Base-by-base conservation (phyloP, 2,329 filamentous ascomycete species). In the Alternaria gansuensis region DNA sequence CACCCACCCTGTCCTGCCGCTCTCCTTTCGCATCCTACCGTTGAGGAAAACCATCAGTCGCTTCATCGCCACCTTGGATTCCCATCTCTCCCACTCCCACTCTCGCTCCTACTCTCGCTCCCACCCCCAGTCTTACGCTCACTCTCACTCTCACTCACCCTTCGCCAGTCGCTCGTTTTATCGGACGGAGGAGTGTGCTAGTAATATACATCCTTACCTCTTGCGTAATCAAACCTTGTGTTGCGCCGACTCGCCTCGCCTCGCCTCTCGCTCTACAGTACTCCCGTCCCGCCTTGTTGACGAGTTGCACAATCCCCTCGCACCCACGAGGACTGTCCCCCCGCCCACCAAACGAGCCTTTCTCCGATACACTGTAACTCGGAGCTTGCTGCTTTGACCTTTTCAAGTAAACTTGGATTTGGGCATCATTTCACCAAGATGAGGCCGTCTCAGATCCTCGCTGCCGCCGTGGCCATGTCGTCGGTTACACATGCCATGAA, bases 401-500 rank as follows among this genome's bases (percentile, higher is more conserved):
- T 34, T 21, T 11, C 13, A 33, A 28, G 6, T 5, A 41, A 37
- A 44, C 24, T 41, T 49, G 17, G 17, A 17, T 51, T 55, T 21
- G 50, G 51, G 40, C 17, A n/a, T 17, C 36, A 11, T 48, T 23
- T 26, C n/a, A 40, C 54, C 26, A 66, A 61, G 28, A 79, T 79
- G 77, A 74, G 72, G 70, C 74, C 76, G 17, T 70, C 74, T 43
- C 77, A 78, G 69, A 59, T 78, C 54, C 69, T 79, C 61, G 75
- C 74, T 57, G 73, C 74, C 62, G 67, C 72, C 24, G 57, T 78
- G 65, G 74, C 76, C 60, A 64, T 78, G 61, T 77, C 76, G 41
- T 76, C 76, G 17, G 67, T 73, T 24, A 68, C 75, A 24, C 68
- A 71, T 11, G 75, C 76, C 39, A 72, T 74, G 59, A 67, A 72